phyloP scores from a whole-genome alignment of 2,329 filamentous ascomycete genomes.

The Alternaria metachromatica region DNA sequence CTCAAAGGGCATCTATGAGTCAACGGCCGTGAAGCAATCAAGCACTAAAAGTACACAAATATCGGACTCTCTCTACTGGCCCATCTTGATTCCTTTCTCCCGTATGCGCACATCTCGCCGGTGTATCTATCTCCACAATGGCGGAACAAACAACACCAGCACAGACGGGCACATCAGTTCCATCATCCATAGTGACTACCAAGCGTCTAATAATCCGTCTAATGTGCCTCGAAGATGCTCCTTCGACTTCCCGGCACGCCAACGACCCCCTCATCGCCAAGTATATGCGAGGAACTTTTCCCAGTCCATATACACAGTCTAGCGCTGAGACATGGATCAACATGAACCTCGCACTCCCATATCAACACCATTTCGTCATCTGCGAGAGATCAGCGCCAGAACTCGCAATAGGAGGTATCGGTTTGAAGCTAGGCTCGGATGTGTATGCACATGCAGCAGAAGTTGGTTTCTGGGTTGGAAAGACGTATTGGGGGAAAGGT shows the following conservation, averaged over 20 bases:
- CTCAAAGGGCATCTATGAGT: not conserved
- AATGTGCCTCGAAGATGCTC: constrained; percentile 42
- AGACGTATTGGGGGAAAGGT: constrained; percentile 45
- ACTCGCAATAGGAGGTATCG: constrained; percentile 46
- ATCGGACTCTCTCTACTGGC: not conserved
- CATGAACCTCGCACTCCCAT: constrained; percentile 23
- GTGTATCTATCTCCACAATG: constrained; percentile 15
- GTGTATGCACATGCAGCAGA: constrained; percentile 48
- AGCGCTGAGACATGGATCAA: constrained; percentile 46
- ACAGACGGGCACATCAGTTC: constrained; percentile 27
- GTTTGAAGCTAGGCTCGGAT: constrained; percentile 46
- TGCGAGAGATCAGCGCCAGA: constrained; percentile 16
- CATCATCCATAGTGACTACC: constrained; percentile 39
- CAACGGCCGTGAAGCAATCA: not conserved
- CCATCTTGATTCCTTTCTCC: not conserved
- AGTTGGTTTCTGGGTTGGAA: constrained; percentile 53
- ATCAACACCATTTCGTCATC: constrained; percentile 28
- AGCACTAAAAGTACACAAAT: not conserved
- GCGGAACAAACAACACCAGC: constrained; percentile 21
- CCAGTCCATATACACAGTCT: constrained; percentile 48
- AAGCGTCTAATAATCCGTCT: constrained; percentile 37
- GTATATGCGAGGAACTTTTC: constrained; percentile 49
- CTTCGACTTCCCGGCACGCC: constrained; percentile 29
- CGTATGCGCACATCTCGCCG: not conserved
- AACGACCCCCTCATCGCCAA: constrained; percentile 43